Evolutionary conservation across 2,329 filamentous ascomycete species (phyloP).

Genomic region (Albophoma yamanashiensis): DNA sequence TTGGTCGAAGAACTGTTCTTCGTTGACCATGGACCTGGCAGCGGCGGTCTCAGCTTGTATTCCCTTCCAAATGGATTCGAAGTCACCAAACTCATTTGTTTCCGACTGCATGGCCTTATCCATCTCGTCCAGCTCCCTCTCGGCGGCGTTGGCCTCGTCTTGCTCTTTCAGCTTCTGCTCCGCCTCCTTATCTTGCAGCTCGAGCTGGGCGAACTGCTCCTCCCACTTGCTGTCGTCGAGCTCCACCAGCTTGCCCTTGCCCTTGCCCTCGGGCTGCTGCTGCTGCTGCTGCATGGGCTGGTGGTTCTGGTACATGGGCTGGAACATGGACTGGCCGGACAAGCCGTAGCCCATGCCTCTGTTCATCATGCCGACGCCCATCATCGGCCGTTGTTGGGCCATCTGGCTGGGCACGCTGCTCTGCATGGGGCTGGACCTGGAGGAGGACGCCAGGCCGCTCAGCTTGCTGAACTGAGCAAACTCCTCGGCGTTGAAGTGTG

Average conservation of each 20-base stretch:
- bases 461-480: constrained; percentile 80
- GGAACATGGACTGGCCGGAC: constrained; percentile 38
- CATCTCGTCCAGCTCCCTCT: constrained; percentile 79
- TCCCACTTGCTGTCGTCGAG: constrained; percentile 93
- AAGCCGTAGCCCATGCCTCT: constrained; percentile 39
- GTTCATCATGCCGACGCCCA: constrained; percentile 39
- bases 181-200: constrained; percentile 46
- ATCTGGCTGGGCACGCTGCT: constrained; percentile 33
- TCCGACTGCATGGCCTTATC: constrained; percentile 60
- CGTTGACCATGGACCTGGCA: constrained; percentile 61
- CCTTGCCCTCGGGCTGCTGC: constrained; percentile 48
- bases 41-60: constrained; percentile 67
- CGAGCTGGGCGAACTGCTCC: constrained; percentile 86
- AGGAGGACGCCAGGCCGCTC: constrained; percentile 41
- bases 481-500: constrained; percentile 69
- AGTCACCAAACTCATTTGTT: constrained; percentile 70
- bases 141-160: constrained; percentile 61
- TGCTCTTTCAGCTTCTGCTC: constrained; percentile 31
- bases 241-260: constrained; percentile 89
- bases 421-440: constrained; percentile 51
- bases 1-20: constrained; percentile 50
- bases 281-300: constrained; percentile 36
- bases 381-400: constrained; percentile 51
- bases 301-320: constrained; percentile 34
- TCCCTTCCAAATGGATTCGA: constrained; percentile 81